Evolutionary conservation across 139 green algal species (phyloP), one percentile per base, ranked within the genome.

Genomic region (Micractinium conductrix): DNA sequence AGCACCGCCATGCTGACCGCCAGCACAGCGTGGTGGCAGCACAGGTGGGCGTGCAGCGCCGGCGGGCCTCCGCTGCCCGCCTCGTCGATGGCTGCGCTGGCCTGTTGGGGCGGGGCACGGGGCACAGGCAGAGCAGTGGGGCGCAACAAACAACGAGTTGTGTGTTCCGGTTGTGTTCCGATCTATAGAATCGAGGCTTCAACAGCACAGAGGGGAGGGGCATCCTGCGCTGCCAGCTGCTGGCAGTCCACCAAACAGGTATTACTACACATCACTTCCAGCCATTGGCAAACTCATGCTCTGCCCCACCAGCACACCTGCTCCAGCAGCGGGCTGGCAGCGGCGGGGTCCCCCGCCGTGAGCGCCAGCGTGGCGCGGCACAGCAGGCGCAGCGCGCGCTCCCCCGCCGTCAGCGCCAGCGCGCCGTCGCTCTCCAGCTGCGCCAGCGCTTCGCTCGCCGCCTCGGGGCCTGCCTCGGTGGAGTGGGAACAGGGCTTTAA

Each of bases 11-110:
- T 85, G 62, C 33, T 30, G 10, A 79, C n/a, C 38, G 42, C 79
- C 79, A 85, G n/a, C n/a, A 85, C 37, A 42, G 38, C 48, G 40
- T 80, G 78, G 71, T 85, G 79, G 60, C 40, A 76, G 24, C 38
- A 24, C 79, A 85, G 79, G 45, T 85, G 79, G 35, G 28, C 42
- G 69, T 74, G 67, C 78, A 84, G n/a, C 78, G 69, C 22, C 14
- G n/a, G n/a, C n/a, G 67, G n/a, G n/a, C 43, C n/a, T 8, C 33
- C 74, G 1, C 5, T 2, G 33, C 12, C 74, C 74, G 35, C 74
- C 45, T 67, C 33, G n/a, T 80, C 74, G n/a, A 80, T 80, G 1
- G 58, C 28, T 19, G n/a, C 7, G 74, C 30, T 84, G 33, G 65
- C 65, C 65, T 72, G 65, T 33, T 30, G 33, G 3, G 4, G 26